Conservation (phyloP, 192 early-diverging fungal species). For the Rhizophlyctis rosea region DNA sequence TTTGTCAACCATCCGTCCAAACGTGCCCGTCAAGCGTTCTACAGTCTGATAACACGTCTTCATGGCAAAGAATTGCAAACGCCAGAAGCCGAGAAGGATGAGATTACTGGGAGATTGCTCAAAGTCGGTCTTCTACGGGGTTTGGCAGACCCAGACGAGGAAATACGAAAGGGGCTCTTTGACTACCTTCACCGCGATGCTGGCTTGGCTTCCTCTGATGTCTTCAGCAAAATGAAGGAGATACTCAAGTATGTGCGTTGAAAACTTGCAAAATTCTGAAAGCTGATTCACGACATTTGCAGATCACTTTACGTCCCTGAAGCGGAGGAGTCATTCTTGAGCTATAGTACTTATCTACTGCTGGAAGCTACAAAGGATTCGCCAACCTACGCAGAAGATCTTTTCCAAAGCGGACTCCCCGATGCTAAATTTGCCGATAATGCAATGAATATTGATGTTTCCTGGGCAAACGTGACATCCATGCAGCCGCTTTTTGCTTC, state of each 20-base stretch:
- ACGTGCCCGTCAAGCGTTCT: slow-evolving; percentile 38
- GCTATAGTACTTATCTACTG: slow-evolving; percentile 57
- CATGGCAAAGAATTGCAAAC: slow-evolving; percentile 4
- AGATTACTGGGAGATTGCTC: slow-evolving; percentile 7
- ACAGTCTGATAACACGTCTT: slow-evolving; percentile 25
- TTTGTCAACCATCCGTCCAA: slow-evolving; percentile 52
- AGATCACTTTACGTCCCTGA: slow-evolving; percentile 56
- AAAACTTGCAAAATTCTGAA: too few species aligned
- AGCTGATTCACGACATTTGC: too few species aligned
- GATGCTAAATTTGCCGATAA: slow-evolving; percentile 63
- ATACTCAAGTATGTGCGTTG: neutral
- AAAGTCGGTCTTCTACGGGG: slow-evolving; percentile 36
- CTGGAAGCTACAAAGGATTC: slow-evolving; percentile 58
- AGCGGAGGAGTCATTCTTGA: slow-evolving; percentile 60
- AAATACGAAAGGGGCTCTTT: slow-evolving; percentile 32
- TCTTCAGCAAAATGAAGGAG: slow-evolving; percentile 17
- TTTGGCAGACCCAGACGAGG: slow-evolving; percentile 32
- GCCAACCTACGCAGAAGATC: slow-evolving; percentile 52
- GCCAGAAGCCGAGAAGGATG: slow-evolving; percentile 7
- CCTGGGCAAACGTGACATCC: slow-evolving; percentile 45
- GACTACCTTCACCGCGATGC: slow-evolving; percentile 24
- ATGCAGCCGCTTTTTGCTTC: slow-evolving; percentile 67
- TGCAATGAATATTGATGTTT: slow-evolving; percentile 57
- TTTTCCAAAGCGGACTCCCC: slow-evolving; percentile 60
- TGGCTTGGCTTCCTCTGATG: slow-evolving; percentile 5